Percentiles rank a stretch among this genome's conserved stretches.
Evolutionary conservation across 768 basidiomycete genomes (phyloP).

Genomic region (Sporobolomyces phaffii): DNA sequence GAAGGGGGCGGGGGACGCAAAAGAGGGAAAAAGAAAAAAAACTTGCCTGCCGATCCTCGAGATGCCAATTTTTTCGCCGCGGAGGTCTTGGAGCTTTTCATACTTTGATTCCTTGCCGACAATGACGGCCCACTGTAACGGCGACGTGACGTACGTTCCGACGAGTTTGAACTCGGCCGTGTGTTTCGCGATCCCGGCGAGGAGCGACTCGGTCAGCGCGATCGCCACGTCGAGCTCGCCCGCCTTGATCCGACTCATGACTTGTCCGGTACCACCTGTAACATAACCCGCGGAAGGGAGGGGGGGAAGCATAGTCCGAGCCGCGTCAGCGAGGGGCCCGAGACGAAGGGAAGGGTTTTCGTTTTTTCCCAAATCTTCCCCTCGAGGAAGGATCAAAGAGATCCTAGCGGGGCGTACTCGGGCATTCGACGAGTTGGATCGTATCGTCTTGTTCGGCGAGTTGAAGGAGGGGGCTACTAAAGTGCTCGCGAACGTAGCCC

Average conservation of each 20-base stretch:
- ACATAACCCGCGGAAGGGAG: no score
- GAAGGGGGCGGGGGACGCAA: no score
- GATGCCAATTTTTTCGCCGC: constrained; percentile 78
- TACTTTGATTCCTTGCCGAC: constrained; percentile 70
- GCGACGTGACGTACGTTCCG: constrained; percentile 73
- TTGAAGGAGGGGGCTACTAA: constrained; percentile 85
- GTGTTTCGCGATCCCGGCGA: constrained; percentile 78
- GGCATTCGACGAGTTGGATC: constrained; percentile 81
- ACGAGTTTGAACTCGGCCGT: constrained; percentile 81
- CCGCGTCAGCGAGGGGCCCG: neutral
- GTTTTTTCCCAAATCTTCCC: no score
- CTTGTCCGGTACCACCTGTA: constrained; percentile 74
- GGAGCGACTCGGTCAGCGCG: constrained; percentile 81
- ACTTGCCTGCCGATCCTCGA: constrained; percentile 74
- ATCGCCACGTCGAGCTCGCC: constrained; percentile 78
- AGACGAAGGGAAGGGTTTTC: no score
- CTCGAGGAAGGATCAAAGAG: no score
- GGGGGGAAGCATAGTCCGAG: neutral
- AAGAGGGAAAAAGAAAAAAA: no score
- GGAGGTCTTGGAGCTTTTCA: constrained; percentile 64
- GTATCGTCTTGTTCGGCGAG: constrained; percentile 67
- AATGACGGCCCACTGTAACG: constrained; percentile 71
- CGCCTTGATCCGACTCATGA: constrained; percentile 67
- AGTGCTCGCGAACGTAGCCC: constrained; percentile 54
- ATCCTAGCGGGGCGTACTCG: constrained; percentile 53